These are phyloP conservation scores for Sechiopsis laciniata DNA, from an alignment of 306 rosid genomes.

Conservation along the genomic window DNA sequence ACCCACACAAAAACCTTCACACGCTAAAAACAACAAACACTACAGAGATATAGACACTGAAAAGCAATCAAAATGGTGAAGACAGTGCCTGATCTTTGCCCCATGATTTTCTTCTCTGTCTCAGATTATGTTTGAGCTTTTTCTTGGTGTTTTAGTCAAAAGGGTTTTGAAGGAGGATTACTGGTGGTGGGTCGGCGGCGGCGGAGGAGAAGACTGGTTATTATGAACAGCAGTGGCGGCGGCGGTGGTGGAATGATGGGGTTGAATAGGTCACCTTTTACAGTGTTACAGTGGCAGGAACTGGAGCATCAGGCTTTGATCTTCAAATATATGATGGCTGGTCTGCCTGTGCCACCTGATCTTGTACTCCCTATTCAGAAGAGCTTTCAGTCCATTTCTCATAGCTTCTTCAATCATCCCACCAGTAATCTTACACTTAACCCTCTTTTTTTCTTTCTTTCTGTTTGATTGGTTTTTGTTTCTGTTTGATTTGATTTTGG, in stretches of 20 bases:
- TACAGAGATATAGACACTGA: slow-evolving; percentile 20
- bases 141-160: not conserved
- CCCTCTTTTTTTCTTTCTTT: not conserved
- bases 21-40: slow-evolving; percentile 23
- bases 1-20: slow-evolving; percentile 31
- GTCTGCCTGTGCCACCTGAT: slow-evolving; percentile 74
- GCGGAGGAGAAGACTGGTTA: slow-evolving; percentile 19
- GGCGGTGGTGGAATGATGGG: slow-evolving; percentile 41
- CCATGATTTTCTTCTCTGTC: slow-evolving; percentile 25
- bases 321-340: slow-evolving; percentile 77
- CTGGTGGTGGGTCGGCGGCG: not conserved
- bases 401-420: slow-evolving; percentile 52
- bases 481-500: slow-evolving; percentile 22
- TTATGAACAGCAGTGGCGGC: slow-evolving; percentile 25
- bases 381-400: slow-evolving; percentile 66
- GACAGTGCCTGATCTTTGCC: slow-evolving; percentile 30
- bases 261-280: slow-evolving; percentile 55
- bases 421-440: slow-evolving; percentile 41
- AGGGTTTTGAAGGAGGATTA: not conserved
- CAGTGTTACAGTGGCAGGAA: slow-evolving; percentile 84
- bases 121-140: slow-evolving; percentile 30
- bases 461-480: slow-evolving; percentile 10
- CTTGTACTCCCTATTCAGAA: slow-evolving; percentile 71
- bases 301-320: slow-evolving; percentile 84
- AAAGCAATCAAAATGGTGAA: slow-evolving; percentile 28